These are phyloP conservation scores for Phytophthora foliorum DNA, from an alignment of 352 stramenopile species.

Conservation along the genomic window DNA sequence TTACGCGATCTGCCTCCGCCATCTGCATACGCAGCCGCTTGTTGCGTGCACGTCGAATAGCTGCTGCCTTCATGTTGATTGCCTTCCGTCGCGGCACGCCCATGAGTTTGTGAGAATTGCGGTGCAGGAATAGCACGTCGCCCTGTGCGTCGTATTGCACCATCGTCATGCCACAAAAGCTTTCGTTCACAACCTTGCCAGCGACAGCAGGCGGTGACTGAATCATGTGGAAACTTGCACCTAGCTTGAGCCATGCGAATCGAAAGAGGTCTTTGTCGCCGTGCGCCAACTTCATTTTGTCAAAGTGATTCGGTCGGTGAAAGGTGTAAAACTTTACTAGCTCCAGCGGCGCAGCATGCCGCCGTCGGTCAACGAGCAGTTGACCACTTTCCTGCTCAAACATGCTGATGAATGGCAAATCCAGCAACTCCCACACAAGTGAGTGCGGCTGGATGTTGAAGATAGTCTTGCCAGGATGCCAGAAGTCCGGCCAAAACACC, in stretches of 20 bases:
- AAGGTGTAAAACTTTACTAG: constrained; percentile 56
- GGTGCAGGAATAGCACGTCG: constrained; percentile 57
- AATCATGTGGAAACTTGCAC: constrained; percentile 56
- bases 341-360: constrained; percentile 38
- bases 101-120: constrained; percentile 58
- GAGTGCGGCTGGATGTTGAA: constrained; percentile 70
- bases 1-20: constrained; percentile 30
- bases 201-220: constrained; percentile 45
- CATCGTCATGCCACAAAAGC: constrained; percentile 68
- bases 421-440: constrained; percentile 63
- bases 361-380: constrained; percentile 51
- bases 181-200: constrained; percentile 40
- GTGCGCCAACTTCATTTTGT: constrained; percentile 47
- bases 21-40: constrained; percentile 39
- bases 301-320: constrained; percentile 45
- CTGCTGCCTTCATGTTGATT: constrained; percentile 34
- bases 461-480: constrained; percentile 61
- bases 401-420: constrained; percentile 57
- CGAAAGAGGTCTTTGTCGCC: constrained; percentile 73
- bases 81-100: constrained; percentile 30
- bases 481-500: constrained; percentile 82
- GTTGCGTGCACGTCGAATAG: constrained; percentile 31
- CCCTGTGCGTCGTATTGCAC: constrained; percentile 48
- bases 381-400: constrained; percentile 78
- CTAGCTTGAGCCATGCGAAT: constrained; percentile 62